These are phyloP conservation scores for Candida boidinii DNA, from an alignment of 805 yeast species.

Conservation along the genomic window DNA sequence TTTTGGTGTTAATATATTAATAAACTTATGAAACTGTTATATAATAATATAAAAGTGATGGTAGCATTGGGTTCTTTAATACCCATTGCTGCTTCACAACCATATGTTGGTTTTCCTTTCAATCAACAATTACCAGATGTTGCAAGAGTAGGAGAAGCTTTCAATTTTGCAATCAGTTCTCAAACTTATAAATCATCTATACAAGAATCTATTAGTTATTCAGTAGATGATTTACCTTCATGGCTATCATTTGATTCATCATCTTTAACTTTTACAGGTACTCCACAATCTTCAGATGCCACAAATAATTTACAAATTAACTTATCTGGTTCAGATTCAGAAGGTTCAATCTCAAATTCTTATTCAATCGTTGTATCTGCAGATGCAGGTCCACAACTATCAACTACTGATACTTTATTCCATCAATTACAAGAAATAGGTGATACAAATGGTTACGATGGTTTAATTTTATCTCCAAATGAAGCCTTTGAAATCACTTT, in stretches of 20 bases:
- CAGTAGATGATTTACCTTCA: slow-evolving; percentile 51
- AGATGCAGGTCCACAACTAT: slow-evolving; percentile 44
- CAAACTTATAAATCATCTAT: slow-evolving; percentile 53
- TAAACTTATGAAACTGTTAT: no score
- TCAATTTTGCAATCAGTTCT: slow-evolving; percentile 57
- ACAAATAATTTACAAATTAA: slow-evolving; percentile 39
- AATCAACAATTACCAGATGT: slow-evolving; percentile 80
- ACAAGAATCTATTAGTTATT: slow-evolving; percentile 38
- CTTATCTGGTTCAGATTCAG: slow-evolving; percentile 55
- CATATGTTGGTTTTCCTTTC: slow-evolving; percentile 68
- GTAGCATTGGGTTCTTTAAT: no score
- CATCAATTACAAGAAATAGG: slow-evolving; percentile 59
- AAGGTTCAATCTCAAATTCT: slow-evolving; percentile 32
- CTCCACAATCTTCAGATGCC: slow-evolving; percentile 42
- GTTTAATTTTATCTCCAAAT: slow-evolving; percentile 68
- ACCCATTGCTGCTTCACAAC: slow-evolving; percentile 27
- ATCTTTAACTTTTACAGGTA: slow-evolving; percentile 60
- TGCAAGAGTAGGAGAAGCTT: slow-evolving; percentile 59
- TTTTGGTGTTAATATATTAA: no score
- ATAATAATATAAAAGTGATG: no score
- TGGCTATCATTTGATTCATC: slow-evolving; percentile 72
- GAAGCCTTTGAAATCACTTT: slow-evolving; percentile 58
- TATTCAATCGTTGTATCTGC: slow-evolving; percentile 56
- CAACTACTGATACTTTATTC: slow-evolving; percentile 28
- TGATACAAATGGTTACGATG: slow-evolving; percentile 65